Conservation (phyloP, 2,329 filamentous ascomycete genomes). For the Pestalotiopsis sp. region DNA sequence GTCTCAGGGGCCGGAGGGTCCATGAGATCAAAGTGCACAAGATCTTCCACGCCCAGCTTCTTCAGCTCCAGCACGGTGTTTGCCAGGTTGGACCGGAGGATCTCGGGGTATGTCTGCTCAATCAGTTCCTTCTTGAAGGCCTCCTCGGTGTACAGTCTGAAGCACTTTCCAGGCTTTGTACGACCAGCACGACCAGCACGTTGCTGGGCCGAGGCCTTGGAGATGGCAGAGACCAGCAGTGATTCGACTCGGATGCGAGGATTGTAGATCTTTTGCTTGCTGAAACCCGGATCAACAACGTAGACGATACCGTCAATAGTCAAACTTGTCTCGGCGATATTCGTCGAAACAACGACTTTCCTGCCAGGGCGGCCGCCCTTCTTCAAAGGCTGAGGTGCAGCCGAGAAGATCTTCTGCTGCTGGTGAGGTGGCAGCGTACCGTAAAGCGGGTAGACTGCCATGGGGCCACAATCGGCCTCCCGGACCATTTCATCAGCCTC, state of each 20-base stretch:
- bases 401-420: conserved; percentile 94
- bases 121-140: conserved; percentile 99
- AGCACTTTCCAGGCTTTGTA: conserved; percentile 98
- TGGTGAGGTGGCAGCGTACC: conserved; percentile 89
- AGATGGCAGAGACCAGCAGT: conserved; percentile 95
- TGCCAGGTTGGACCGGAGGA: conserved; percentile 90
- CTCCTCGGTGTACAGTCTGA: conserved; percentile 90
- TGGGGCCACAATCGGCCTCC: conserved; percentile 87
- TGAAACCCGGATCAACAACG: conserved; percentile 98
- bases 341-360: conserved; percentile 93
- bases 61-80: conserved; percentile 96
- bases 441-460: conserved; percentile 92
- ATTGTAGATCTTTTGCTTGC: conserved; percentile 99
- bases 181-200: conserved; percentile 98
- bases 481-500: conserved; percentile 90
- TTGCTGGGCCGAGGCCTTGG: conserved; percentile 95
- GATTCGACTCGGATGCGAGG: conserved; percentile 96
- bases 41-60: conserved; percentile 92
- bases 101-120: conserved; percentile 95
- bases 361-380: conserved; percentile 84
- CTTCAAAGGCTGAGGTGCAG: conserved; percentile 73
- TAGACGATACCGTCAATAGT: conserved; percentile 99
- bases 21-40: conserved; percentile 99
- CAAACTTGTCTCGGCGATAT: conserved; percentile 96
- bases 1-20: conserved; percentile 97